phyloP scores from a whole-genome alignment of 768 basidiomycete genomes.

The Epithele typhae region DNA sequence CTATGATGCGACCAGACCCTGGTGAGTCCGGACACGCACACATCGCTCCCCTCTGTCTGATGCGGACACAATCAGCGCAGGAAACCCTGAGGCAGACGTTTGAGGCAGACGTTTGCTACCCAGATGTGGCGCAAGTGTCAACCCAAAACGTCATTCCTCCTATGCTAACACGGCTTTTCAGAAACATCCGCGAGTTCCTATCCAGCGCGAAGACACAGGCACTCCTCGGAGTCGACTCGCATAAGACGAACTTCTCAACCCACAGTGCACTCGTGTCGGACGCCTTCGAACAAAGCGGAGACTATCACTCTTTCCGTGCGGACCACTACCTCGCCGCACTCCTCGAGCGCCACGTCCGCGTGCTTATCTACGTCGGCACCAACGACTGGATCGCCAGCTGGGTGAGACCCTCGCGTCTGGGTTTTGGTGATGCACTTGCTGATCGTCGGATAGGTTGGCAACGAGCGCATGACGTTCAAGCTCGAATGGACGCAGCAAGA shows the following conservation, averaged over 20 bases:
- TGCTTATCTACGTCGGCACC: constrained; percentile 49
- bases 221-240: too few species aligned
- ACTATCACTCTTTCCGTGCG: constrained; percentile 15
- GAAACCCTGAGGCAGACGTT: too few species aligned
- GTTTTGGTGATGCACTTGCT: not conserved
- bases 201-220: too few species aligned
- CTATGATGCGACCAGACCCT: too few species aligned
- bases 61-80: too few species aligned
- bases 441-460: constrained; percentile 37
- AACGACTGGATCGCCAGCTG: constrained; percentile 56
- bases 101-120: too few species aligned
- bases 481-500: constrained; percentile 54
- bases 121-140: too few species aligned
- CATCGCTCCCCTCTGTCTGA: too few species aligned
- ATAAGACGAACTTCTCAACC: constrained; percentile 22
- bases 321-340: constrained; percentile 43
- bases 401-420: constrained; percentile 27
- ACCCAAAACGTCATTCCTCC: too few species aligned
- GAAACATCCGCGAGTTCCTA: too few species aligned
- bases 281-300: constrained; percentile 20
- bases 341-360: constrained; percentile 47
- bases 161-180: too few species aligned
- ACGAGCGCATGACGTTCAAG: constrained; percentile 50
- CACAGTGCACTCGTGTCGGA: constrained; percentile 44
- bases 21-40: too few species aligned